Conservation (phyloP, 2,329 filamentous ascomycete genomes). For the Trichophyton rubrum region DNA sequence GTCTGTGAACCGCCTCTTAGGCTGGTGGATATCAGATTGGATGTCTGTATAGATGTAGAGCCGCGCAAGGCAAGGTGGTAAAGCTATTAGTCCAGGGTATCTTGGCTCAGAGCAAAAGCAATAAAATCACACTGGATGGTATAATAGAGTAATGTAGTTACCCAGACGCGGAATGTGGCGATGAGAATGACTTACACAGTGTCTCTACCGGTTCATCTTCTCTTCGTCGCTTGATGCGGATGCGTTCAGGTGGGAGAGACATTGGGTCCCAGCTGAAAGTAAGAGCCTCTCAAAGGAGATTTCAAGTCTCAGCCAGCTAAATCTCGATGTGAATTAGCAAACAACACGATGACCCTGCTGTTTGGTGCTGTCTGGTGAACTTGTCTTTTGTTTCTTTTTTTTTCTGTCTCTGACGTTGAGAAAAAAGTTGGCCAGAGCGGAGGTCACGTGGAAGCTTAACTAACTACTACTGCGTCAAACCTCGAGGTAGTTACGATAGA, state of each 20-base stretch:
- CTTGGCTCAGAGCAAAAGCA: not conserved
- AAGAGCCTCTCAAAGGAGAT: not conserved
- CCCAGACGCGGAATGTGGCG: not conserved
- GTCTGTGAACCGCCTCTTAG: constrained; percentile 38
- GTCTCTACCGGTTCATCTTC: constrained; percentile 46
- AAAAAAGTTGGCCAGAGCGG: no score
- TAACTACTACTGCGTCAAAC: no score
- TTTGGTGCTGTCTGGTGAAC: no score
- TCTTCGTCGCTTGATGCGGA: constrained; percentile 45
- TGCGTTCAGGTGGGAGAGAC: constrained; percentile 38
- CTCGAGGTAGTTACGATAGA: no score
- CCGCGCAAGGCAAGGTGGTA: not conserved
- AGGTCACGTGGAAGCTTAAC: no score
- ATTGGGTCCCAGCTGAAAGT: constrained; percentile 18
- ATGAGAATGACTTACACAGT: constrained; percentile 34
- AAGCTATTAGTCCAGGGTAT: not conserved
- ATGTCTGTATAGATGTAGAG: constrained; percentile 26
- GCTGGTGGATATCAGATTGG: constrained; percentile 32
- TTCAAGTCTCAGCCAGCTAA: not conserved
- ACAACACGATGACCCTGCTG: no score
- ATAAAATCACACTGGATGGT: not conserved
- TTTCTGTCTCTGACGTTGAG: no score
- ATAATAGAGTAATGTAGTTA: not conserved
- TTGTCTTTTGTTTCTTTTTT: no score
- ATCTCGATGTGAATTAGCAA: no score